phyloP scores from a whole-genome alignment of 1,284 basidiomycete genomes.

The Microbotryomycetes sp. region DNA sequence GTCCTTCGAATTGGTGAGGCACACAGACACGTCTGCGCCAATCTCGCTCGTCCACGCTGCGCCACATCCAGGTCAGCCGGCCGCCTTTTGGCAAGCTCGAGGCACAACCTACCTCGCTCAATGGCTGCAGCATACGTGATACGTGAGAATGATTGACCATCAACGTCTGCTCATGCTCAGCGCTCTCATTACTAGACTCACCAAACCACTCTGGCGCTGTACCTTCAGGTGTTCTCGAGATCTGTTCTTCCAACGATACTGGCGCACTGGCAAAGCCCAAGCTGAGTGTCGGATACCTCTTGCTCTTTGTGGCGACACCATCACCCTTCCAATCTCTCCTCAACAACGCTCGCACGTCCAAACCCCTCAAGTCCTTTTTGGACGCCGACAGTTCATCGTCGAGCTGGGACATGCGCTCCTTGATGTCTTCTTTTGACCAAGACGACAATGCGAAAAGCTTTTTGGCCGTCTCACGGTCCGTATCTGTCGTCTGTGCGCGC shows the following conservation, averaged over 20 bases:
- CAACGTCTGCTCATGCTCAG: neutral
- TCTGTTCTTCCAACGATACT: constrained; percentile 39
- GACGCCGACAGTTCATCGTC: constrained; percentile 36
- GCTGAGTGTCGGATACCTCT: constrained; percentile 34
- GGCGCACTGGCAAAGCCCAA: constrained; percentile 41
- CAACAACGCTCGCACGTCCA: constrained; percentile 38
- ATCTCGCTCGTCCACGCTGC: constrained; percentile 33
- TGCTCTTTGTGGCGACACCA: constrained; percentile 32
- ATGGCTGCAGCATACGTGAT: constrained; percentile 11
- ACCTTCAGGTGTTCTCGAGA: constrained; percentile 33
- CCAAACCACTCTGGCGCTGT: constrained; percentile 37
- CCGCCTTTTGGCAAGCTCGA: too few relatives aligned
- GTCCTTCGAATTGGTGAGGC: constrained; percentile 26
- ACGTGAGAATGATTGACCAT: neutral
- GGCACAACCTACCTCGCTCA: constrained; percentile 21
- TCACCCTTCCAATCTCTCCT: constrained; percentile 43
- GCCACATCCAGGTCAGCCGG: neutral
- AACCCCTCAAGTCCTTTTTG: constrained; percentile 36
- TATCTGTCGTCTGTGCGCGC: constrained; percentile 3
- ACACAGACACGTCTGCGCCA: constrained; percentile 32
- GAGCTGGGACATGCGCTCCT: constrained; percentile 34
- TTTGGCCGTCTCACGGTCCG: constrained; percentile 18
- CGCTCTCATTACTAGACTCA: constrained; percentile 2
- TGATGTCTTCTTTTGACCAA: constrained; percentile 13
- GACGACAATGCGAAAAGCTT: constrained; percentile 16